Percentiles rank a stretch among this genome's conserved stretches.
Conservation (phyloP, 1,139 yeast genomes). For the Blastobotrys aristatus region DNA sequence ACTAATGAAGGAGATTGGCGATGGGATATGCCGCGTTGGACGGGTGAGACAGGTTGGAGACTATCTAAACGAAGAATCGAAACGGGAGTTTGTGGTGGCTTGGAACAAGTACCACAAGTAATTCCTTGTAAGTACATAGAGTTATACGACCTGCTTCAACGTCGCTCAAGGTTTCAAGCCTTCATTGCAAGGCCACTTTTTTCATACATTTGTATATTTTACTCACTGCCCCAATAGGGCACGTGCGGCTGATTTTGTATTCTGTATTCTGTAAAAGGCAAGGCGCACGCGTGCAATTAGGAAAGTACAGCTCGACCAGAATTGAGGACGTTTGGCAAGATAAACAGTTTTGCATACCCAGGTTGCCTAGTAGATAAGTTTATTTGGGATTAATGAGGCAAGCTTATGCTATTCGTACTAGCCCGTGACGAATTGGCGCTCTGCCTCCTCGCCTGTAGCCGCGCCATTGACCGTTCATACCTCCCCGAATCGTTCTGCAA, state of each 20-base stretch:
- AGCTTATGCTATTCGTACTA: neutral
- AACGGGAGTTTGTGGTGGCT: constrained; percentile 30
- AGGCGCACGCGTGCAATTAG: neutral
- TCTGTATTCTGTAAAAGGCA: neutral
- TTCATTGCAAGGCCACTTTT: too few species aligned
- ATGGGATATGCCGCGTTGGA: constrained; percentile 31
- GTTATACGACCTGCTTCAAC: too few species aligned
- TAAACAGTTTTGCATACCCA: too few species aligned
- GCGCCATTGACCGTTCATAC: neutral
- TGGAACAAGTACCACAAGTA: constrained; percentile 24
- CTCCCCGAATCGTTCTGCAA: neutral
- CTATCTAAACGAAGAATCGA: constrained; percentile 29
- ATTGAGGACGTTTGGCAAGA: neutral
- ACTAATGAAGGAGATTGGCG: constrained; percentile 21
- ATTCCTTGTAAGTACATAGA: too few species aligned
- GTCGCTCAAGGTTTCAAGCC: too few species aligned
- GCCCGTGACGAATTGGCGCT: neutral
- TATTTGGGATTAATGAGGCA: neutral
- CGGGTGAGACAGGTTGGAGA: constrained; percentile 34
- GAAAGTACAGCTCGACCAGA: neutral
- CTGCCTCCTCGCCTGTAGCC: neutral
- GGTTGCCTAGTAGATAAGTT: too few species aligned
- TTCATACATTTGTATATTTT: too few species aligned
- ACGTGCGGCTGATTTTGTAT: too few species aligned
- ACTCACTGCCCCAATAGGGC: too few species aligned